These are phyloP conservation scores for Pseudomicrostroma phylloplanum DNA, from an alignment of 1,284 basidiomycete species.

Conservation along the genomic window DNA sequence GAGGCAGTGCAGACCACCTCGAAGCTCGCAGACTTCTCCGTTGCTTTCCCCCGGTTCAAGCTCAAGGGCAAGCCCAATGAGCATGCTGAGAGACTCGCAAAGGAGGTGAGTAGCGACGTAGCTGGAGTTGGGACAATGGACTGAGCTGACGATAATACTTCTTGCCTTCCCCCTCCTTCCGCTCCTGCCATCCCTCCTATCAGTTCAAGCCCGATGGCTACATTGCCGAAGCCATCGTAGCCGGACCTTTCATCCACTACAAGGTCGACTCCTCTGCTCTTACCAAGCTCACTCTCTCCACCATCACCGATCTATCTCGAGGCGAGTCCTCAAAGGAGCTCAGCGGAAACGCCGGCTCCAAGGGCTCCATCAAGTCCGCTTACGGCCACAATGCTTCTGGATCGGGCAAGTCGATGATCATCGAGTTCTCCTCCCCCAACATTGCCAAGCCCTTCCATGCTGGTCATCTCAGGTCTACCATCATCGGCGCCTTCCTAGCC, in stretches of 20 bases:
- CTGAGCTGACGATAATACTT: not conserved
- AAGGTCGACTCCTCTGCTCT: constrained; percentile 57
- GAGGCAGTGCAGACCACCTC: constrained; percentile 81
- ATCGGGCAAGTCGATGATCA: constrained; percentile 51
- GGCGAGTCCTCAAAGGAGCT: constrained; percentile 9
- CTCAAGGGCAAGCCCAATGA: constrained; percentile 76
- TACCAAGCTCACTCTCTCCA: constrained; percentile 68
- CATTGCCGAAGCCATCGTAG: constrained; percentile 23
- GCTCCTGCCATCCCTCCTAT: not conserved
- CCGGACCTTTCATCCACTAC: constrained; percentile 43
- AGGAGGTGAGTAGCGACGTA: constrained; percentile 58
- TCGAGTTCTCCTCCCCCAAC: constrained; percentile 90
- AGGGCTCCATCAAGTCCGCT: constrained; percentile 1
- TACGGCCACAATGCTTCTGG: constrained; percentile 47
- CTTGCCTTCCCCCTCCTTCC: too few species aligned
- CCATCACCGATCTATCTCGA: constrained; percentile 68
- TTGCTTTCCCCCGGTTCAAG: constrained; percentile 84
- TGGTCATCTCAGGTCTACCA: constrained; percentile 90
- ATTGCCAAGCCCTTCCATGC: constrained; percentile 99
- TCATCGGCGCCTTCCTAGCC: constrained; percentile 87
- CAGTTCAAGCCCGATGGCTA: constrained; percentile 42
- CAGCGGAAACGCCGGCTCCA: constrained; percentile 14
- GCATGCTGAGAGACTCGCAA: constrained; percentile 67
- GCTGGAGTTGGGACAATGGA: not conserved
- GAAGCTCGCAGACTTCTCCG: constrained; percentile 77